Conservation (phyloP, 2,329 filamentous ascomycete genomes). For the Apiospora phragmitis region DNA sequence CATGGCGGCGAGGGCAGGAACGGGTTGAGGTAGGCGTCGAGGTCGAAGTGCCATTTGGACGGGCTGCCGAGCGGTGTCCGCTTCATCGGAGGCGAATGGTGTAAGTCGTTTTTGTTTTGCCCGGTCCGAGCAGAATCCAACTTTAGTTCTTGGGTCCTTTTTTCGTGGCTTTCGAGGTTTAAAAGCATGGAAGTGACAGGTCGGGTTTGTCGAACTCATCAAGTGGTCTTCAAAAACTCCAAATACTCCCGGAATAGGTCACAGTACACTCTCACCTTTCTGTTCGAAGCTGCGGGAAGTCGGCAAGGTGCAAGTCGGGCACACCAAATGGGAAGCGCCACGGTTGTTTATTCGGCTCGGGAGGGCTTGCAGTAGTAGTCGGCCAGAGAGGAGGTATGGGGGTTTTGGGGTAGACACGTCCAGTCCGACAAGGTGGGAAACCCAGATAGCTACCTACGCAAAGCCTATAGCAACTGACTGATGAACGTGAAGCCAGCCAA, state of each 20-base stretch:
- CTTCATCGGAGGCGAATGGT: background rate
- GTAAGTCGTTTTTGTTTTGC: background rate
- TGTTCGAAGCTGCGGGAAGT: background rate
- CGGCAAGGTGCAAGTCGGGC: background rate
- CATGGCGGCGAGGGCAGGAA: constrained; percentile 67
- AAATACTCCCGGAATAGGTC: background rate
- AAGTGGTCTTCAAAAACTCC: background rate
- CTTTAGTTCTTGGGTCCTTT: background rate
- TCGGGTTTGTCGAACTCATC: background rate
- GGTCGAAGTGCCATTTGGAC: constrained; percentile 61
- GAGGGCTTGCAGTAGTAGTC: constrained; percentile 1
- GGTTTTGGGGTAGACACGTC: background rate
- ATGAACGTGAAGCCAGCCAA: background rate
- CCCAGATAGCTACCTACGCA: background rate
- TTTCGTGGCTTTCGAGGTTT: background rate
- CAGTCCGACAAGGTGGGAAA: background rate
- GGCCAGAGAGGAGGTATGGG: background rate
- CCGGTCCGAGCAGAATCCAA: background rate
- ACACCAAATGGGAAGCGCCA: background rate
- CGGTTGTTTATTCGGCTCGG: background rate
- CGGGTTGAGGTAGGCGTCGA: constrained; percentile 76
- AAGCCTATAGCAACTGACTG: background rate
- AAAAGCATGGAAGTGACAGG: background rate
- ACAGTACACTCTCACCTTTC: background rate
- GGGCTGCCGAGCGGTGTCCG: background rate